Percentiles rank a stretch among this genome's conserved stretches.
These are phyloP conservation scores for Stachybotrys chartarum DNA, from an alignment of 2,329 filamentous ascomycete genomes.

Conservation along the genomic window DNA sequence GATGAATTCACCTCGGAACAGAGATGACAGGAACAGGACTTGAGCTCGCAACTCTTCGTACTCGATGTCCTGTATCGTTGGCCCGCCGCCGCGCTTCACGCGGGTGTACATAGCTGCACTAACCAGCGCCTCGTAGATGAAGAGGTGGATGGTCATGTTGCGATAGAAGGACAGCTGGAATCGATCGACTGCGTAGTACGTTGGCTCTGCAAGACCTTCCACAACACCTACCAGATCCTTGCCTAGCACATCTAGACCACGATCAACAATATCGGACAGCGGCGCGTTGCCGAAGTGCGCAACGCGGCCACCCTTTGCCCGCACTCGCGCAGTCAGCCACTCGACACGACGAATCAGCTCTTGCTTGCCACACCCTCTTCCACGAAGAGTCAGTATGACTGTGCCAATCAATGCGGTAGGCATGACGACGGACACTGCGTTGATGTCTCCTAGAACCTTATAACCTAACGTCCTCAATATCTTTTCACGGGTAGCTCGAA, in stretches of 20 bases:
- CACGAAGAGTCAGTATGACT: slow-evolving; percentile 81
- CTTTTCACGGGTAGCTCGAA: slow-evolving; percentile 55
- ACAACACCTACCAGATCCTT: slow-evolving; percentile 79
- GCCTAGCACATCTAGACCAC: slow-evolving; percentile 85
- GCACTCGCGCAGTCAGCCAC: slow-evolving; percentile 78
- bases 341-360: slow-evolving; percentile 83
- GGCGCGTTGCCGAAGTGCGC: slow-evolving; percentile 84
- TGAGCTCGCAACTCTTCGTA: slow-evolving; percentile 70
- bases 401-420: slow-evolving; percentile 94
- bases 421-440: slow-evolving; percentile 95
- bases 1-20: slow-evolving; percentile 96
- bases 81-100: slow-evolving; percentile 86
- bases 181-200: slow-evolving; percentile 88
- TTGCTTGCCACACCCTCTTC: slow-evolving; percentile 80
- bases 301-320: slow-evolving; percentile 81
- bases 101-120: slow-evolving; percentile 84
- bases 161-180: slow-evolving; percentile 98
- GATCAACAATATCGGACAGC: slow-evolving; percentile 75
- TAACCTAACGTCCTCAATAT: slow-evolving; percentile 84
- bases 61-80: slow-evolving; percentile 68
- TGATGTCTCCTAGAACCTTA: slow-evolving; percentile 88
- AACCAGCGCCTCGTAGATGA: slow-evolving; percentile 87
- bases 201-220: slow-evolving; percentile 76
- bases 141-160: slow-evolving; percentile 98
- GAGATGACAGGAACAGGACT: slow-evolving; percentile 81